These are phyloP conservation scores for Microdochium trichocladiopsis DNA, from an alignment of 2,329 filamentous ascomycete genomes.

Conservation along the genomic window DNA sequence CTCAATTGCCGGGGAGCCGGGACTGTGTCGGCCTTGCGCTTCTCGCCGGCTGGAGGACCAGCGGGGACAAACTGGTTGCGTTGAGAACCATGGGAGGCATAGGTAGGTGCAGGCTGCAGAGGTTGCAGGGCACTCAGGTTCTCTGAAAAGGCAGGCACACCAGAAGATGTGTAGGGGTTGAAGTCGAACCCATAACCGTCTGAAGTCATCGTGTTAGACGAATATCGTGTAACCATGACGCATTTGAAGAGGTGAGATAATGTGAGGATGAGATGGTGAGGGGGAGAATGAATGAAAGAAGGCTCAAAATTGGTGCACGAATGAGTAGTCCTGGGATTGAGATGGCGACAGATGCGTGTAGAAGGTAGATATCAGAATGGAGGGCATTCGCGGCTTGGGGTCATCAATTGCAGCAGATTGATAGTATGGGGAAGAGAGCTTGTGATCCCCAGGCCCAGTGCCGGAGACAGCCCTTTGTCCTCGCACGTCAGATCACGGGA, in stretches of 20 bases:
- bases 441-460: neutral
- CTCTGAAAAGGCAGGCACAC: conserved; percentile 37
- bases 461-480: conserved; percentile 2
- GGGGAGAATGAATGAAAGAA: neutral
- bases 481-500: conserved; percentile 43
- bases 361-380: neutral
- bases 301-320: neutral
- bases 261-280: conserved; percentile 8
- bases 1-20: conserved; percentile 37
- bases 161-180: conserved; percentile 42
- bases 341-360: neutral
- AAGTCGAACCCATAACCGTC: conserved; percentile 53
- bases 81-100: conserved; percentile 29
- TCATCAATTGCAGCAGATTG: neutral
- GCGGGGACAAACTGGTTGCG: conserved; percentile 23
- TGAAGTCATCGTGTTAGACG: conserved; percentile 42
- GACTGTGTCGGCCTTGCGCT: conserved; percentile 36
- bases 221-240: neutral
- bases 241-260: conserved; percentile 11
- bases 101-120: conserved; percentile 45
- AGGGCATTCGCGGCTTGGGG: neutral
- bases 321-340: neutral
- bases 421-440: conserved; percentile 7
- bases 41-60: conserved; percentile 26
- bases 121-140: conserved; percentile 34